Conservation (phyloP, 179 eudicot genomes). For the Dionaea muscipula region DNA sequence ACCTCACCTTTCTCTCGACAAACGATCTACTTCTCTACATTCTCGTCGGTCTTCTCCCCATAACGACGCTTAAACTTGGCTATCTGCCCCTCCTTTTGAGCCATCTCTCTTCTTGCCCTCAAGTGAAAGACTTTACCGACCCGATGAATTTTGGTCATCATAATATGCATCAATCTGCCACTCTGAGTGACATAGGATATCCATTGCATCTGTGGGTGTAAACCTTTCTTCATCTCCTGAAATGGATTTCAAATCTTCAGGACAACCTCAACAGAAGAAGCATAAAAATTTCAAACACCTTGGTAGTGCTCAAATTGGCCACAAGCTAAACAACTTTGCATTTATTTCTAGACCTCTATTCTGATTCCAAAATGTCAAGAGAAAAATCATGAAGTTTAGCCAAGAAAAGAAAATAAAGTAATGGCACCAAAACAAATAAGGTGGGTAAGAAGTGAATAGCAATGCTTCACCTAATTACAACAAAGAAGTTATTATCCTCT, state of each 20-base stretch:
- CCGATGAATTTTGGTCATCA: constrained; percentile 72
- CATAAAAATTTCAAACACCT: not conserved
- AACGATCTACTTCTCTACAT: constrained; percentile 22
- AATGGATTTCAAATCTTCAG: not conserved
- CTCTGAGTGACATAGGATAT: constrained; percentile 79
- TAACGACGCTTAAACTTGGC: constrained; percentile 74
- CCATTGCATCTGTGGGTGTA: constrained; percentile 98
- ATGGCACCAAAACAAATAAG: too few relatives aligned
- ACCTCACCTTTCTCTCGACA: not conserved
- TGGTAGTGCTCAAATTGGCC: too few relatives aligned
- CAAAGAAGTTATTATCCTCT: too few relatives aligned
- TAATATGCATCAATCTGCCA: constrained; percentile 65
- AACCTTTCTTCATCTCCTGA: constrained; percentile 74
- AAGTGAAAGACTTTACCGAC: constrained; percentile 73
- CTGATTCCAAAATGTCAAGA: too few relatives aligned
- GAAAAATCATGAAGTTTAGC: too few relatives aligned
- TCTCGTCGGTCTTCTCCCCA: constrained; percentile 37
- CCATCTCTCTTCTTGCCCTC: constrained; percentile 70
- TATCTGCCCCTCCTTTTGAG: constrained; percentile 57
- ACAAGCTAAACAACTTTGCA: too few relatives aligned
- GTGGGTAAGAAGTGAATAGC: too few relatives aligned
- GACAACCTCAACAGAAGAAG: not conserved
- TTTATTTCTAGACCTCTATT: too few relatives aligned
- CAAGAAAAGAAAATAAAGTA: too few relatives aligned
- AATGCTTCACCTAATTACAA: too few relatives aligned